These are phyloP conservation scores for Acanthamoeba culbertsoni DNA, from an alignment of 208 protist species.

Conservation along the genomic window DNA sequence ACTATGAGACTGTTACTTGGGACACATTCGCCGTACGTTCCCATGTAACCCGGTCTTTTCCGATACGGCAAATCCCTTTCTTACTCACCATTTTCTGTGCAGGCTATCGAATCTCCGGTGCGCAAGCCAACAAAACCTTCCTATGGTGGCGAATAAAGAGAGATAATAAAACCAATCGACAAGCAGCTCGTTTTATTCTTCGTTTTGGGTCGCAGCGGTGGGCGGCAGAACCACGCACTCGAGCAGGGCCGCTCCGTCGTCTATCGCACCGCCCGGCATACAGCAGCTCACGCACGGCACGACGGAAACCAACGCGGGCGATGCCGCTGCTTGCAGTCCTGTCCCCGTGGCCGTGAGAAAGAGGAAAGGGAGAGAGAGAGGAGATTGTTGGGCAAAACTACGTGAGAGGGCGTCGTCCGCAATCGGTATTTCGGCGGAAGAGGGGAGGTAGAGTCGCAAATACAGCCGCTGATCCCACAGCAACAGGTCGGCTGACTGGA, in stretches of 20 bases:
- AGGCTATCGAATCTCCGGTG: not conserved
- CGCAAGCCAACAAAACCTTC: not conserved
- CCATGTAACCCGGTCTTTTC: not conserved
- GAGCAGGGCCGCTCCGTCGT: not conserved
- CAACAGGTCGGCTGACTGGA: not conserved
- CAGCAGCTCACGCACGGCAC: not conserved
- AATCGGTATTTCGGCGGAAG: too few relatives aligned
- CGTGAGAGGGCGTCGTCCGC: too few relatives aligned
- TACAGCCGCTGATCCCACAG: not conserved
- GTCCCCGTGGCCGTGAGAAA: too few relatives aligned
- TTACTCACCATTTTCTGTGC: not conserved
- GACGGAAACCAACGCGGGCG: not conserved
- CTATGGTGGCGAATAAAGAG: not conserved
- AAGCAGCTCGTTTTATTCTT: not conserved
- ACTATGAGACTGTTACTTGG: not conserved
- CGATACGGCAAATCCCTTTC: not conserved
- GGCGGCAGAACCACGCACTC: not conserved
- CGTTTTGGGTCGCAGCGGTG: not conserved
- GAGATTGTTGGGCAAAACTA: too few relatives aligned
- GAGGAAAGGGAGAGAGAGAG: not conserved
- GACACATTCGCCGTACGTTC: constrained; percentile 17
- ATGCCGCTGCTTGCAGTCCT: not conserved
- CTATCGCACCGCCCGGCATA: too few relatives aligned
- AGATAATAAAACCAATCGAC: not conserved
- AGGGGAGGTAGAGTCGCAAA: not conserved